phyloP scores from a whole-genome alignment of 2,329 filamentous ascomycete species.

The Aureobasidium sp. region DNA sequence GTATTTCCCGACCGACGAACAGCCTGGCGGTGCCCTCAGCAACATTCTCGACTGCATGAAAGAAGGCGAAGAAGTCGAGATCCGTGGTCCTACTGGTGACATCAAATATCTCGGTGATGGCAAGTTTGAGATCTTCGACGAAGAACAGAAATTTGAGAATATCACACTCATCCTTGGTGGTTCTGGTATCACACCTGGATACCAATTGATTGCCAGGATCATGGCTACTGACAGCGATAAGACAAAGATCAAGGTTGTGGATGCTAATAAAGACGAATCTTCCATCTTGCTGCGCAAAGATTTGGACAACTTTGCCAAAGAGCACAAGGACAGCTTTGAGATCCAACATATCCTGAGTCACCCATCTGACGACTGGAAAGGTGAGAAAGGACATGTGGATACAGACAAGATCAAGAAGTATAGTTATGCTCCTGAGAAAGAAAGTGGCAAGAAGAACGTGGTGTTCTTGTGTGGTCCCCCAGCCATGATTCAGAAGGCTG shows the following conservation, averaged over 20 bases:
- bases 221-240: conserved; percentile 29
- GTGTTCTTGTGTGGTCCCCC: conserved; percentile 46
- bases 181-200: conserved; percentile 47
- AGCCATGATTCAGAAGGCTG: conserved; percentile 46
- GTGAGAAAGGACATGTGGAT: conserved; percentile 40
- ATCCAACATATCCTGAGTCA: conserved; percentile 44
- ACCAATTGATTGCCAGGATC: conserved; percentile 42
- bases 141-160: conserved; percentile 35
- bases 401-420: conserved; percentile 34
- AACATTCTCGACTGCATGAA: conserved; percentile 47
- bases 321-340: conserved; percentile 34
- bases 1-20: conserved; percentile 41
- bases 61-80: conserved; percentile 43
- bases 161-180: conserved; percentile 46
- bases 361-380: conserved; percentile 39
- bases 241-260: conserved; percentile 37
- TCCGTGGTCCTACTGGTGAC: conserved; percentile 46
- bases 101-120: conserved; percentile 44
- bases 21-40: conserved; percentile 48
- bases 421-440: conserved; percentile 37
- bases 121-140: conserved; percentile 39
- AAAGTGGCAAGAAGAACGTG: conserved; percentile 25
- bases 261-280: conserved; percentile 42
- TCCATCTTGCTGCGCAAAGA: conserved; percentile 42
- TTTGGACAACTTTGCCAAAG: conserved; percentile 35